These are phyloP conservation scores for Rhododendron ovatum DNA, from an alignment of 148 eudicot genomes.

Conservation along the genomic window DNA sequence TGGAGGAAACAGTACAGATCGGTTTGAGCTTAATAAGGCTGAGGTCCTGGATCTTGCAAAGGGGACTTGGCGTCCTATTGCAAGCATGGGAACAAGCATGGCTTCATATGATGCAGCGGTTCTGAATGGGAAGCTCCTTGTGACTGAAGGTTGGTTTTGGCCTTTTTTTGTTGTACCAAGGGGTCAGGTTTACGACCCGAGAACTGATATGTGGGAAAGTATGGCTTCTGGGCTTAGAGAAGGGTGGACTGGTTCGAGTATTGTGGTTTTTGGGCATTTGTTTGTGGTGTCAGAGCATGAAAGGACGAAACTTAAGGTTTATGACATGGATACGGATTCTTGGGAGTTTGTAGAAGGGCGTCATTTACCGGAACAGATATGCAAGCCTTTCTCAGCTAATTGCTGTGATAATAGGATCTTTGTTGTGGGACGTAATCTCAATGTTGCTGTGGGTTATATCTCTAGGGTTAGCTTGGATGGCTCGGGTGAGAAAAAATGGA, in stretches of 20 bases:
- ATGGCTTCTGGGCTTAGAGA: constrained; percentile 84
- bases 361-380: constrained; percentile 82
- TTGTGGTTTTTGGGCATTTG: constrained; percentile 61
- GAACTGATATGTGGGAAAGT: constrained; percentile 64
- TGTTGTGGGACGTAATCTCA: constrained; percentile 81
- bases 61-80: constrained; percentile 62
- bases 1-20: constrained; percentile 76
- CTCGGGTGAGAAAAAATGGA: constrained; percentile 25
- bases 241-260: constrained; percentile 98
- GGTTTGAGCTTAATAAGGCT: constrained; percentile 81
- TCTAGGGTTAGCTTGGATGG: constrained; percentile 17
- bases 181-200: constrained; percentile 88
- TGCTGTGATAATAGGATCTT: constrained; percentile 50
- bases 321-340: constrained; percentile 51
- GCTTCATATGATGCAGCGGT: constrained; percentile 86
- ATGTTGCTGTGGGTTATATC: constrained; percentile 76
- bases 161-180: constrained; percentile 86
- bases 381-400: constrained; percentile 82
- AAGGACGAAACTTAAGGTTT: constrained; percentile 85
- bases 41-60: constrained; percentile 64
- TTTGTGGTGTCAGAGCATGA: constrained; percentile 95
- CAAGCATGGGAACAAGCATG: constrained; percentile 77
- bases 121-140: constrained; percentile 75
- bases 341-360: constrained; percentile 89
- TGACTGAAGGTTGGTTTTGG: constrained; percentile 99